phyloP scores from a whole-genome alignment of 1,284 basidiomycete species.

The Cryptococcus sp. region DNA sequence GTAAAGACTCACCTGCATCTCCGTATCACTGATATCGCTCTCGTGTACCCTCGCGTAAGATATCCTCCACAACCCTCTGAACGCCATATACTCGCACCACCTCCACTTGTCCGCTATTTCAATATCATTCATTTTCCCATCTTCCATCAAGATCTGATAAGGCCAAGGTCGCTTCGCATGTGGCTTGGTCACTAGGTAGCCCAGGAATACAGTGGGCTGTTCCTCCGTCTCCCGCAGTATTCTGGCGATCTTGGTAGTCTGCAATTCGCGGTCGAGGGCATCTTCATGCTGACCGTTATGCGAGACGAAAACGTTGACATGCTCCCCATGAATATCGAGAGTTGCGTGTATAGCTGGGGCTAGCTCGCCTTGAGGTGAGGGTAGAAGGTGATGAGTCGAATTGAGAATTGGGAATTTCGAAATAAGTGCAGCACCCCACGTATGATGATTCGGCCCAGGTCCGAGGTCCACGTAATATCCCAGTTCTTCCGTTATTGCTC shows the following conservation, averaged over 20 bases:
- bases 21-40: constrained; percentile 45
- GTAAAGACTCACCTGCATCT: constrained; percentile 32
- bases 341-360: constrained; percentile 89
- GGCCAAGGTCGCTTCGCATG: constrained; percentile 69
- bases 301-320: constrained; percentile 75
- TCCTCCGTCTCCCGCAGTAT: constrained; percentile 72
- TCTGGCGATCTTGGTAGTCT: constrained; percentile 73
- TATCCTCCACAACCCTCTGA: constrained; percentile 73
- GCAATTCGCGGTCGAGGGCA: constrained; percentile 78
- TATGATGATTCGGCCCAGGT: constrained; percentile 82
- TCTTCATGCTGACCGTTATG: constrained; percentile 97
- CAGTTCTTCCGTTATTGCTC: constrained; percentile 69
- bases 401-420: constrained; percentile 92
- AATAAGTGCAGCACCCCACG: constrained; percentile 81
- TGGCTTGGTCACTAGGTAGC: constrained; percentile 75
- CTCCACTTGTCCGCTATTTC: constrained; percentile 44
- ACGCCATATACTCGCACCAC: constrained; percentile 86
- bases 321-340: constrained; percentile 74
- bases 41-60: constrained; percentile 48
- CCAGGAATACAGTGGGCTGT: constrained; percentile 77
- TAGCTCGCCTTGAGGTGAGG: constrained; percentile 77
- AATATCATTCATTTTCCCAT: constrained; percentile 52
- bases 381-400: constrained; percentile 82
- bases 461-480: constrained; percentile 70
- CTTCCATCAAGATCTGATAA: constrained; percentile 66